These are phyloP conservation scores for Fraxinus greggii DNA, from an alignment of 305 asterid species.

Conservation along the genomic window DNA sequence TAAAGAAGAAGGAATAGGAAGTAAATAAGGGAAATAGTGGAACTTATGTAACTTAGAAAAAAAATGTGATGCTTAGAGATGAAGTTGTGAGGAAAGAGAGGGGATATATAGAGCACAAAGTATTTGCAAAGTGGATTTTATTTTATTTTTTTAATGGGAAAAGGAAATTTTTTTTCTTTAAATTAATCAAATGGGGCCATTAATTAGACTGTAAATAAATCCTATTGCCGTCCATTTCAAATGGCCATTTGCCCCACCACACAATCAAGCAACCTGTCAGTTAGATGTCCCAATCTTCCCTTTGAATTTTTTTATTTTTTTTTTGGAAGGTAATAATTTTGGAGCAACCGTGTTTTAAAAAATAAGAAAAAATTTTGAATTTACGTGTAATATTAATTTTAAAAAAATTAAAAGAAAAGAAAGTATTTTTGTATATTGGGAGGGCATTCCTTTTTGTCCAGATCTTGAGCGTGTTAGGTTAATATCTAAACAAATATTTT, in stretches of 20 bases:
- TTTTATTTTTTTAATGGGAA: not conserved
- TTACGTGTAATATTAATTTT: too few species aligned
- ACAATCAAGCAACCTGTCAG: not conserved
- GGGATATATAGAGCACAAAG: slow-evolving; percentile 7
- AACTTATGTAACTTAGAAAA: not conserved
- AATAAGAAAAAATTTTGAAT: too few species aligned
- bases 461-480: too few species aligned
- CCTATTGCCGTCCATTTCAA: slow-evolving; percentile 18
- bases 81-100: not conserved
- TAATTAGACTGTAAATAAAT: not conserved
- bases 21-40: not conserved
- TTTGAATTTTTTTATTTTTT: not conserved
- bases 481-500: too few species aligned
- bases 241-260: not conserved
- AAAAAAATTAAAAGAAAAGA: too few species aligned
- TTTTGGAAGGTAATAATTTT: too few species aligned
- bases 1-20: not conserved
- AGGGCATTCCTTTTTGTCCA: too few species aligned
- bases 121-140: not conserved
- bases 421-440: too few species aligned
- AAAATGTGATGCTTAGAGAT: slow-evolving; percentile 9
- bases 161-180: not conserved
- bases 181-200: not conserved
- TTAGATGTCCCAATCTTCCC: not conserved
- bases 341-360: too few species aligned